Evolutionary conservation across 495 filamentous ascomycete genomes (phyloP).

Genomic region (Talaromyces proteolyticus): DNA sequence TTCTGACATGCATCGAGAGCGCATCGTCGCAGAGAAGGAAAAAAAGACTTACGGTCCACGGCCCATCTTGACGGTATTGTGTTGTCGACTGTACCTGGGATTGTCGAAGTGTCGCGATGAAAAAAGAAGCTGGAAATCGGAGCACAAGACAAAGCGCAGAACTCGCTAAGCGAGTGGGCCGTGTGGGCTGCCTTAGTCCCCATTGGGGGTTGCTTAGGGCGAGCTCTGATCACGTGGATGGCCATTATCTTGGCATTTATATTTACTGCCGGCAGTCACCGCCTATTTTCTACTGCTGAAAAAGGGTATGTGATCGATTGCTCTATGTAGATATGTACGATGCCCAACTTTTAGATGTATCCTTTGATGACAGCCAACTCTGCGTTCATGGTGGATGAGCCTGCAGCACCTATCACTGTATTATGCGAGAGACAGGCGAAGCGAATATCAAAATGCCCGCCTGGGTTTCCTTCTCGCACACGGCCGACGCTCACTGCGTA

Average conservation of each 20-base stretch:
- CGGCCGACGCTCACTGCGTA: slow-evolving; percentile 81
- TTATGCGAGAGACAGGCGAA: slow-evolving; percentile 83
- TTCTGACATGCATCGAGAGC: too few relatives aligned
- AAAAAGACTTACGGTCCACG: slow-evolving; percentile 58
- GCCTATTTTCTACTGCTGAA: not conserved
- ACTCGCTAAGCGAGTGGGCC: slow-evolving; percentile 33
- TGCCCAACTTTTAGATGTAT: slow-evolving; percentile 48
- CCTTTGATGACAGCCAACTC: slow-evolving; percentile 91
- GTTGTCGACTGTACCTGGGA: slow-evolving; percentile 37
- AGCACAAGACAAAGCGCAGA: slow-evolving; percentile 11
- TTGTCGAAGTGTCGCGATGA: slow-evolving; percentile 35
- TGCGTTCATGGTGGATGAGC: slow-evolving; percentile 89
- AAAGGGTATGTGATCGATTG: slow-evolving; percentile 8
- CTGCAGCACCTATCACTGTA: slow-evolving; percentile 90
- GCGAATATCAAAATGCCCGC: slow-evolving; percentile 74
- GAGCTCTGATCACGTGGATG: not conserved
- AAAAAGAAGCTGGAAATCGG: slow-evolving; percentile 11
- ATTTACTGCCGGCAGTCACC: not conserved
- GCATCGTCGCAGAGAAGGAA: not conserved
- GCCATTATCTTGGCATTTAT: not conserved
- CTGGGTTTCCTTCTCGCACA: slow-evolving; percentile 62
- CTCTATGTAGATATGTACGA: slow-evolving; percentile 14
- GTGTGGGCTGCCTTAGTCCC: slow-evolving; percentile 26
- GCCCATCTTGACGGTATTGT: slow-evolving; percentile 52
- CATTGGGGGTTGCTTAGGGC: not conserved